These are phyloP conservation scores for Aspergillus sergii DNA, from an alignment of 2,329 filamentous ascomycete species.

Conservation along the genomic window DNA sequence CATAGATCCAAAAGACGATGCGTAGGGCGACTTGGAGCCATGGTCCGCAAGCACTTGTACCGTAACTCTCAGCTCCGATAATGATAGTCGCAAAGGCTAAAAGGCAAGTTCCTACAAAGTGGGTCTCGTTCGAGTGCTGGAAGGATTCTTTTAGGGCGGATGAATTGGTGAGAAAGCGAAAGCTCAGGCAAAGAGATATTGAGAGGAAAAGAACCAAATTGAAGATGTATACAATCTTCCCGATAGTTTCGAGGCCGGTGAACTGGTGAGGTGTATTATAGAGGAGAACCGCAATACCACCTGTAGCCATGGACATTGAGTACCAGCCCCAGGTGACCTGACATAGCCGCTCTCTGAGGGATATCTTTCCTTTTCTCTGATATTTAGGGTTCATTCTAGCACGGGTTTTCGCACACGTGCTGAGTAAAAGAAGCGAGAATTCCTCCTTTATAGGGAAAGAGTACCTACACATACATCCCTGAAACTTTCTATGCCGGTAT, in stretches of 20 bases:
- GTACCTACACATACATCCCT: neutral
- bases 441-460: neutral
- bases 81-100: conserved; percentile 67
- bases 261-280: conserved; percentile 65
- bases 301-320: conserved; percentile 71
- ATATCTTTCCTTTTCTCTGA: neutral
- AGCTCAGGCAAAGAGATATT: conserved; percentile 54
- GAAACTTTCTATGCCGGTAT: neutral
- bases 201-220: conserved; percentile 64
- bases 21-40: conserved; percentile 61
- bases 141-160: conserved; percentile 54
- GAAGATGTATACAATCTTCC: conserved; percentile 65
- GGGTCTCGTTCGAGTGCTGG: conserved; percentile 63
- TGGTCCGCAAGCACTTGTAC: conserved; percentile 56
- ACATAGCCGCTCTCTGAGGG: neutral
- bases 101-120: conserved; percentile 60
- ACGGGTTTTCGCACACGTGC: neutral
- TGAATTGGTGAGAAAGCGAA: conserved; percentile 61
- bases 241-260: conserved; percentile 62
- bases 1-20: conserved; percentile 69
- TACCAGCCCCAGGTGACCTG: conserved; percentile 71
- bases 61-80: conserved; percentile 65
- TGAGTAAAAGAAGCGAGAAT: neutral
- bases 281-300: conserved; percentile 65
- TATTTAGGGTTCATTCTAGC: neutral